Conservation (phyloP, 2,329 filamentous ascomycete genomes). For the Trichoderma hamatum region DNA sequence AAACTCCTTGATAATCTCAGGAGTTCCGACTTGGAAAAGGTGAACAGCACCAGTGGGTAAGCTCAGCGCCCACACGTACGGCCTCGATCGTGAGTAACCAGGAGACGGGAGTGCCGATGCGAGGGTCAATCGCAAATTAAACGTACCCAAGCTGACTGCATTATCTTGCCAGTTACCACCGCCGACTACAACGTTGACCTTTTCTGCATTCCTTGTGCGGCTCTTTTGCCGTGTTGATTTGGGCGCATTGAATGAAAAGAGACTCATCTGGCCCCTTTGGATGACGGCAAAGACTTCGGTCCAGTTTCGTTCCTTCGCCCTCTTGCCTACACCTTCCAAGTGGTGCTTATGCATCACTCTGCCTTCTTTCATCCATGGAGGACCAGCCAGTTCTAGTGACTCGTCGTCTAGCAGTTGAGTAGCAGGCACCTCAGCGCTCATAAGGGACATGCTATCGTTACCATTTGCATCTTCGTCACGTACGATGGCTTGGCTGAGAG, state of each 20-base stretch:
- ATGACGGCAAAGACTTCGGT: slow-evolving; percentile 93
- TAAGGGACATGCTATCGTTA: slow-evolving; percentile 51
- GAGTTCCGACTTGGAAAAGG: slow-evolving; percentile 95
- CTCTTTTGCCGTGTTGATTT: slow-evolving; percentile 74
- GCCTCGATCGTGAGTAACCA: slow-evolving; percentile 87
- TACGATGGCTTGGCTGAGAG: slow-evolving; percentile 93
- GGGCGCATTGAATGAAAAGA: slow-evolving; percentile 89
- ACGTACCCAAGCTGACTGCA: slow-evolving; percentile 84
- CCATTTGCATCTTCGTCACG: slow-evolving; percentile 74
- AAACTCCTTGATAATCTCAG: slow-evolving; percentile 93
- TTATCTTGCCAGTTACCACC: slow-evolving; percentile 99
- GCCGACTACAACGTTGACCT: slow-evolving; percentile 70
- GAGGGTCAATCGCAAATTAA: slow-evolving; percentile 86
- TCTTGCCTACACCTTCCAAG: slow-evolving; percentile 85
- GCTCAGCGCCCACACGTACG: slow-evolving; percentile 92
- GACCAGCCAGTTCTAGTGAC: slow-evolving; percentile 83
- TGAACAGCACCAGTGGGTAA: slow-evolving; percentile 92
- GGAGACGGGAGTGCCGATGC: slow-evolving; percentile 87
- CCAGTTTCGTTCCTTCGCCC: slow-evolving; percentile 93
- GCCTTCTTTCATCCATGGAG: slow-evolving; percentile 98
- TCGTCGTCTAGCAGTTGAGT: slow-evolving; percentile 84
- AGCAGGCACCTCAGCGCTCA: slow-evolving; percentile 60
- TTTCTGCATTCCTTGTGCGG: slow-evolving; percentile 55
- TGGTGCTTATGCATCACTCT: slow-evolving; percentile 96
- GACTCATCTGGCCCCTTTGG: slow-evolving; percentile 88